A percentile compares a stretch with the other conserved stretches of the same genome.
phyloP scores from a whole-genome alignment of 306 rosid genomes.

The Corylus heterophylla region DNA sequence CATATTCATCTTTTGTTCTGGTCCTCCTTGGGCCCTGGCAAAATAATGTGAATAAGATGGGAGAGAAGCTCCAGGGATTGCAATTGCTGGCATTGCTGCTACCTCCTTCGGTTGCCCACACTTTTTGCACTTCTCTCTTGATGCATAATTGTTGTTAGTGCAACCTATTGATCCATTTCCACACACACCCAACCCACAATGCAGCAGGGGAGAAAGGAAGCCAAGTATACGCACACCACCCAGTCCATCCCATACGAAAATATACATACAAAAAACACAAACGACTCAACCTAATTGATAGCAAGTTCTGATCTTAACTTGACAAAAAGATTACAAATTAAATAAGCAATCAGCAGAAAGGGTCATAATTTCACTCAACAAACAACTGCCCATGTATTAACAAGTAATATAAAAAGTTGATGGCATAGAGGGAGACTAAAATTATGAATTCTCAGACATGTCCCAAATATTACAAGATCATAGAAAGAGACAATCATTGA shows the following conservation, averaged over 20 bases:
- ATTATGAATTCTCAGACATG: neutral
- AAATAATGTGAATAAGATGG: conserved; percentile 67
- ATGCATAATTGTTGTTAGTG: conserved; percentile 99
- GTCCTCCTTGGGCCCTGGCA: conserved; percentile 74
- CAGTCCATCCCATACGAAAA: conserved; percentile 77
- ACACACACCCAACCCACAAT: conserved; percentile 74
- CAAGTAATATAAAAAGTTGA: neutral
- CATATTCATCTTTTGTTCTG: conserved; percentile 58
- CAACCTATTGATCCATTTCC: conserved; percentile 95
- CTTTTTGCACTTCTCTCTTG: conserved; percentile 98
- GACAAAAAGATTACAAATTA: conserved; percentile 29
- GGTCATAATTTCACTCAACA: conserved; percentile 7
- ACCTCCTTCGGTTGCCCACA: conserved; percentile 95
- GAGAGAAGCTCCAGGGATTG: conserved; percentile 78
- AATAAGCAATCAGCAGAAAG: conserved; percentile 11
- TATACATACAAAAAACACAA: conserved; percentile 86
- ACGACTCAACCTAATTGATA: conserved; percentile 77
- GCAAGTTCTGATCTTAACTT: conserved; percentile 44
- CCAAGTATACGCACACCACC: conserved; percentile 80
- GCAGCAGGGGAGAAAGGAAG: conserved; percentile 71
- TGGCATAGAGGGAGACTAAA: neutral
- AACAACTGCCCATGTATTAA: conserved; percentile 10
- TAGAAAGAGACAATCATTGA: neutral
- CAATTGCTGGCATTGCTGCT: conserved; percentile 89
- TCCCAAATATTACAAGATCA: neutral